Evolutionary conservation across 1,139 yeast species (phyloP).

Genomic region (Lodderomyces beijingensis): DNA sequence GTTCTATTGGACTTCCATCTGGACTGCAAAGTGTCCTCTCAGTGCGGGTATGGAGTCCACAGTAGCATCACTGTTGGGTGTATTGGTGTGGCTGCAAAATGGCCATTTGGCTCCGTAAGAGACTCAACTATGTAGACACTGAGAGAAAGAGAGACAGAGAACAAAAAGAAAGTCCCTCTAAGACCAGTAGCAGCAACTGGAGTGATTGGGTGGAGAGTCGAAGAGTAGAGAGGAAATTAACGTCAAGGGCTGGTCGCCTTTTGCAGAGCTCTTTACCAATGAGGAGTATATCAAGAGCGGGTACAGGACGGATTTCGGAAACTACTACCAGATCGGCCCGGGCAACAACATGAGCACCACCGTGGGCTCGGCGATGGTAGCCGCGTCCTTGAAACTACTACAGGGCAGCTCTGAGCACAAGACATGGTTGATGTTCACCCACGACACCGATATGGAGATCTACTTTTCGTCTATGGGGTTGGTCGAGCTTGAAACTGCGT

Average conservation of each 20-base stretch:
- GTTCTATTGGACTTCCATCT: too few relatives aligned
- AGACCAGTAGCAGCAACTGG: too few relatives aligned
- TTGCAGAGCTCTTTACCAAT: constrained; percentile 47
- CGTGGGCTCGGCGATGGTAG: constrained; percentile 45
- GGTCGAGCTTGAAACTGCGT: constrained; percentile 26
- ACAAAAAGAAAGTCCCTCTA: too few relatives aligned
- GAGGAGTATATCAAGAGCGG: constrained; percentile 44
- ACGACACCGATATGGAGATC: constrained; percentile 51
- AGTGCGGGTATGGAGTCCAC: too few relatives aligned
- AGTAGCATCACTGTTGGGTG: too few relatives aligned
- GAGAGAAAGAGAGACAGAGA: too few relatives aligned
- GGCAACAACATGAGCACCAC: constrained; percentile 41
- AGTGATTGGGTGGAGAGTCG: too few relatives aligned
- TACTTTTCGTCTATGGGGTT: constrained; percentile 49
- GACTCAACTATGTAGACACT: too few relatives aligned
- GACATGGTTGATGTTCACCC: constrained; percentile 47
- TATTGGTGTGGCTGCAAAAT: too few relatives aligned
- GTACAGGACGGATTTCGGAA: constrained; percentile 33
- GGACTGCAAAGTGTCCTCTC: too few relatives aligned
- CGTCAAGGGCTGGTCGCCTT: constrained; percentile 43
- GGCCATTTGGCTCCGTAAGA: too few relatives aligned
- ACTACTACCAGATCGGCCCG: constrained; percentile 48
- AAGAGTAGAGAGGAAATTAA: too few relatives aligned
- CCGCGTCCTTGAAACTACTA: constrained; percentile 44
- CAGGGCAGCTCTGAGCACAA: constrained; percentile 23